A percentile compares a stretch with the other conserved stretches of the same genome.
Conservation (phyloP, 2,329 filamentous ascomycete species). For the Escovopsis sp. region DNA sequence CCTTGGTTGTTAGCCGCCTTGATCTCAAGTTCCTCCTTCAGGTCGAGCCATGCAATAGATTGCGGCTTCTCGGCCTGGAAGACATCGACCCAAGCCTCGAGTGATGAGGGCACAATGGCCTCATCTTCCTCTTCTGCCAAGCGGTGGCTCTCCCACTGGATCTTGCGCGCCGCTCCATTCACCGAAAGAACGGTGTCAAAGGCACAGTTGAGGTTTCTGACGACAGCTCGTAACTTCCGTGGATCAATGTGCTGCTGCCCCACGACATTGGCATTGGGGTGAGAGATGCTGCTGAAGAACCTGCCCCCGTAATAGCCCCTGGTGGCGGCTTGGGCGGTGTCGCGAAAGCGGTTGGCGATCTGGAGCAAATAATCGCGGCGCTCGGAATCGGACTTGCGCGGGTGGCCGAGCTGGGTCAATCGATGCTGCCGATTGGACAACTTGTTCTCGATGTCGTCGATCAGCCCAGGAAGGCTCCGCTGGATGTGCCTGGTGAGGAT, state of each 20-base stretch:
- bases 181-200: conserved; percentile 15
- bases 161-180: conserved; percentile 10
- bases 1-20: conserved; percentile 24
- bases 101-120: not conserved
- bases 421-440: conserved; percentile 6
- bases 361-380: conserved; percentile 19
- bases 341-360: conserved; percentile 23
- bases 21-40: conserved; percentile 16
- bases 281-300: conserved; percentile 20
- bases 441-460: conserved; percentile 12
- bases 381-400: conserved; percentile 11
- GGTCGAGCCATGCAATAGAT: conserved; percentile 5
- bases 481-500: conserved; percentile 17
- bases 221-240: conserved; percentile 16
- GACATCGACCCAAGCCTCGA: not conserved
- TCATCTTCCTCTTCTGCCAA: not conserved
- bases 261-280: conserved; percentile 1
- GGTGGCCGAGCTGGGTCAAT: conserved; percentile 5
- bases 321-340: conserved; percentile 14
- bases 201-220: conserved; percentile 16
- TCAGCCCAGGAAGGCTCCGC: conserved; percentile 13
- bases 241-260: not conserved
- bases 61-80: conserved; percentile 14
- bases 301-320: conserved; percentile 17
- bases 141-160: conserved; percentile 4